Base-by-base conservation (phyloP, 257 asterid species). In the Ehretia macrophylla region DNA sequence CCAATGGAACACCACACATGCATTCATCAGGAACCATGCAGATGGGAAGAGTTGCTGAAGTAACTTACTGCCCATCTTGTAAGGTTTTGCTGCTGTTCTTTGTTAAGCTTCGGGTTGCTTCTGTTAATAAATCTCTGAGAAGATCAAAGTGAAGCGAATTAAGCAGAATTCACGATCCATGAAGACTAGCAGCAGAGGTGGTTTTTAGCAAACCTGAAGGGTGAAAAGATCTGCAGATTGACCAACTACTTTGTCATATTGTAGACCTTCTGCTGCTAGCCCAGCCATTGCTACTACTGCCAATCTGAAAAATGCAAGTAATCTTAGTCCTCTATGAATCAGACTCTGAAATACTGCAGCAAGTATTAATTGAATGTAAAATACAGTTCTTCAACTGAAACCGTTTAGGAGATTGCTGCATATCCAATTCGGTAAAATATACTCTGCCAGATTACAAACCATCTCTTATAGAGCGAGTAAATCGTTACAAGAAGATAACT, bases 271-370 rank as follows among this genome's bases (percentile, higher is more conserved):
- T 17, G 98, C 97, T 39, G 98, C 98, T 39, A 91, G 73, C 54
- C 98, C 97, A 38, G 95, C 98, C 97, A 92, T 85, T 32, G 97
- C 94, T 48, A 92, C 93, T 20, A 85, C 95, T 44, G 97, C 98
- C 58, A 92, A 66, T 84, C 98, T 92, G 81, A 62, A 42, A 38
- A 42, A 61, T 32, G 37, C 57, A 22, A 52, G 6, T 27, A 27
- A 27, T 6, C 3, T 27, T 27, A 17, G 54, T 17, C 20, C 54
- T 52, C n/a, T 1, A 42, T 10, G 5, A 42, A 10, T 10, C 47
- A 42, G 4, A 27, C 6, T 27, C 35, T 6, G 6, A 27, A 27
- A 27, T 1, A 6, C 4, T 27, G 35, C 35, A 27, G n/a, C n/a
- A 27, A 6, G 35, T 27, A n/a, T n/a, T n/a, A 27, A 27, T 27